Evolutionary conservation across 257 asterid species (phyloP).

Genomic region (Scutellaria galericulata): DNA sequence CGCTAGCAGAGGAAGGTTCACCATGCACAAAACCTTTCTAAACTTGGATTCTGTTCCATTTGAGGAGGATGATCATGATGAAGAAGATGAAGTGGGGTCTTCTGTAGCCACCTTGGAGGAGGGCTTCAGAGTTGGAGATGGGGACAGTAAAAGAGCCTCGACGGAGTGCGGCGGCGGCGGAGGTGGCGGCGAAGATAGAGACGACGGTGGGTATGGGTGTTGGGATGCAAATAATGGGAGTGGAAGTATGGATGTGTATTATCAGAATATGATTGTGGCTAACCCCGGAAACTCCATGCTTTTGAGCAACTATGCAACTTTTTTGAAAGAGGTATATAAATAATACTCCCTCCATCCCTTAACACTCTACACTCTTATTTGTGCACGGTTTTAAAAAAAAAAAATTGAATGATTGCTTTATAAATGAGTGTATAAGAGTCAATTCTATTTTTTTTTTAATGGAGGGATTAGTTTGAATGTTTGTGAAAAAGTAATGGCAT

Average conservation of each 20-base stretch:
- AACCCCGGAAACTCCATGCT: slow-evolving; percentile 53
- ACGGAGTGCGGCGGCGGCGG: slow-evolving; percentile 27
- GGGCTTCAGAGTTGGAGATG: too few species aligned
- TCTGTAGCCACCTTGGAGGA: too few species aligned
- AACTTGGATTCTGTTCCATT: background rate
- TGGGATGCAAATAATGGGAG: slow-evolving; percentile 33
- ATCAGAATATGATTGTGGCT: slow-evolving; percentile 50
- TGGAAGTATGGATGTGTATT: slow-evolving; percentile 44
- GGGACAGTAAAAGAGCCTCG: background rate
- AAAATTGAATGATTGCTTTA: too few species aligned
- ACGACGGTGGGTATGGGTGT: slow-evolving; percentile 26
- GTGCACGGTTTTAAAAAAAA: too few species aligned
- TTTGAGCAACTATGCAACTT: slow-evolving; percentile 62
- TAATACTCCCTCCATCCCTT: too few species aligned
- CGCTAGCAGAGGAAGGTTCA: background rate
- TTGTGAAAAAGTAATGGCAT: too few species aligned
- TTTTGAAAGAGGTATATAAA: slow-evolving; percentile 53
- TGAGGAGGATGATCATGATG: slow-evolving; percentile 20
- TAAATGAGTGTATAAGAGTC: too few species aligned
- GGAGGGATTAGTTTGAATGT: too few species aligned
- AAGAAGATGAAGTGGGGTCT: too few species aligned
- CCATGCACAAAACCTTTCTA: slow-evolving; percentile 35
- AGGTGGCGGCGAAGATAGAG: slow-evolving; percentile 11
- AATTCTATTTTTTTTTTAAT: too few species aligned
- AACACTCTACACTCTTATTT: too few species aligned